These are phyloP conservation scores for Gelatoporia subvermispora DNA, from an alignment of 768 basidiomycete species.

Conservation along the genomic window DNA sequence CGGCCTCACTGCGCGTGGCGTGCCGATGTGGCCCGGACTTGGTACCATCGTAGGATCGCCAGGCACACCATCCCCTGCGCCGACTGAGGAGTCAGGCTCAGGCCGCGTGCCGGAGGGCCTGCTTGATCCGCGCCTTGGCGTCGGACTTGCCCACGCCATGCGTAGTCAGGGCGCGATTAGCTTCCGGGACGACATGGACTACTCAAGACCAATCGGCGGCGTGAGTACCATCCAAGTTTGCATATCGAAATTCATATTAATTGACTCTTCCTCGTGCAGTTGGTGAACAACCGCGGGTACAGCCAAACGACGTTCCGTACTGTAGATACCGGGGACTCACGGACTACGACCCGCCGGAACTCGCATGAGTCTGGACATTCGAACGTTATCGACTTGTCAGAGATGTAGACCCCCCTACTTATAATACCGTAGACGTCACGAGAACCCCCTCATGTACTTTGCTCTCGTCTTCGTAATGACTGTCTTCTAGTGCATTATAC, in stretches of 20 bases:
- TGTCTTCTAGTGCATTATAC: too few species aligned
- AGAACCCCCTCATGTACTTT: too few species aligned
- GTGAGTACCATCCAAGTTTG: conserved; percentile 10
- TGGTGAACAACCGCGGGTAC: conserved; percentile 17
- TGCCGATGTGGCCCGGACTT: neutral
- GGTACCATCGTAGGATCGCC: too few species aligned
- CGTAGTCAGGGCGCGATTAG: conserved; percentile 22
- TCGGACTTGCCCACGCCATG: conserved; percentile 13
- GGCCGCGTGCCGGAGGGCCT: conserved; percentile 19
- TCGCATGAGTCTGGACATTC: too few species aligned
- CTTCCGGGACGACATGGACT: conserved; percentile 24
- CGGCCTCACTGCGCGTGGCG: conserved; percentile 7
- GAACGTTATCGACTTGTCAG: too few species aligned
- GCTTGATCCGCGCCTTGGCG: conserved; percentile 16
- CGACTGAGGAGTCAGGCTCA: conserved; percentile 17
- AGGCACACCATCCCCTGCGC: conserved; percentile 17
- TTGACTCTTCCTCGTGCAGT: conserved; percentile 4
- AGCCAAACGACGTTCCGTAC: conserved; percentile 18
- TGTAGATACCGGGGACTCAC: neutral
- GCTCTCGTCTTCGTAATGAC: too few species aligned
- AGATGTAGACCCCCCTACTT: too few species aligned
- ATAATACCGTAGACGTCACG: too few species aligned
- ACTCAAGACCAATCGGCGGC: conserved; percentile 23
- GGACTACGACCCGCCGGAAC: too few species aligned
- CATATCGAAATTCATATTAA: neutral